Evolutionary conservation across 164 flowering plant genomes (phyloP).

Genomic region (Liriodendron chinense): DNA sequence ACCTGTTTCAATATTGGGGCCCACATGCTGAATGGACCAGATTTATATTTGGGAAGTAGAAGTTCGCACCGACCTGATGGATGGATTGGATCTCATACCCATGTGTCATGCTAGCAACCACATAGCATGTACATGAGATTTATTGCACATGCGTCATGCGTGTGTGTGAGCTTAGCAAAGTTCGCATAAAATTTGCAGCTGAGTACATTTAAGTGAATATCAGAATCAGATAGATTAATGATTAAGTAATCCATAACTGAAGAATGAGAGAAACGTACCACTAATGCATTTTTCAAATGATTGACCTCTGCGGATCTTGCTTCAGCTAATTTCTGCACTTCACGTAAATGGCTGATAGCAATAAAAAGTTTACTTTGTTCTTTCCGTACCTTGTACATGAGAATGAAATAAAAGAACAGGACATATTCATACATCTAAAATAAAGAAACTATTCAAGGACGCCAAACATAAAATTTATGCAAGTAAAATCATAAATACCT

Average conservation of each 20-base stretch:
- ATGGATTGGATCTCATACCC: too few species aligned
- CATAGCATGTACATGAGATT: not conserved
- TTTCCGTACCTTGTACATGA: slow-evolving; percentile 37
- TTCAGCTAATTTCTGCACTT: slow-evolving; percentile 28
- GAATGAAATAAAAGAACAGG: not conserved
- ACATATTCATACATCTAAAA: not conserved
- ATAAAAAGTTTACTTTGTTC: slow-evolving; percentile 30
- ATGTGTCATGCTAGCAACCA: too few species aligned
- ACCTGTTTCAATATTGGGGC: too few species aligned
- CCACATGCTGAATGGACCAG: too few species aligned
- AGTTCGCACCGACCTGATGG: not conserved
- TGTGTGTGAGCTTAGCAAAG: too few species aligned
- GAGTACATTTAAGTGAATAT: too few species aligned
- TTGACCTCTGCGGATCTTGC: slow-evolving; percentile 17
- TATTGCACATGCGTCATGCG: not conserved
- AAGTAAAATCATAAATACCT: slow-evolving; percentile 35
- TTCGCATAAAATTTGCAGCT: too few species aligned
- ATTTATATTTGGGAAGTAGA: too few species aligned
- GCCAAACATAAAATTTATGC: not conserved
- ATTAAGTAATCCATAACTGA: not conserved
- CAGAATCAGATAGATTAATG: not conserved
- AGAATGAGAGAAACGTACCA: slow-evolving; percentile 12
- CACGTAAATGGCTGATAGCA: slow-evolving; percentile 20
- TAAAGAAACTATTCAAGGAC: not conserved
- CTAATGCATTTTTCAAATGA: slow-evolving; percentile 7